Conservation (phyloP, 163 green algal species). For the Scenedesmus sp. region DNA sequence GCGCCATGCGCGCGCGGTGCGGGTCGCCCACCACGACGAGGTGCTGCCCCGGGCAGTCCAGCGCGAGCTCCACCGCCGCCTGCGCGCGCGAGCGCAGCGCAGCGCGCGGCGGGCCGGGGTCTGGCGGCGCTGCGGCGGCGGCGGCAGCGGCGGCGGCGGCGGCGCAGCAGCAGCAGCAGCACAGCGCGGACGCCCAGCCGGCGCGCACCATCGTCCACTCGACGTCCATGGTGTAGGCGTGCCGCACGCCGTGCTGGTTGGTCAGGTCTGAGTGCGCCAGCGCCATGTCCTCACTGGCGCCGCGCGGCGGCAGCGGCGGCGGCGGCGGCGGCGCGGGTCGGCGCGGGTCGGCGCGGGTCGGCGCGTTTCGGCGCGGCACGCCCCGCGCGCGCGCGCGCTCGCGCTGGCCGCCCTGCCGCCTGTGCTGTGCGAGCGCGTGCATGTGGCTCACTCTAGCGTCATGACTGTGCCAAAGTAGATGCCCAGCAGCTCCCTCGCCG, state of each 20-base stretch:
- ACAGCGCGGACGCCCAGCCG: background rate
- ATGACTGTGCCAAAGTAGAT: background rate
- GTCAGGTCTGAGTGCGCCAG: slow-evolving; percentile 1
- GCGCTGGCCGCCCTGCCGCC: too few species aligned
- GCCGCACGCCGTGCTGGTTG: background rate
- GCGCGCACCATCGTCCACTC: background rate
- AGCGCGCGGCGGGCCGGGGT: too few species aligned
- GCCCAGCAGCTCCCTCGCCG: background rate
- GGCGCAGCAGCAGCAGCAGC: background rate
- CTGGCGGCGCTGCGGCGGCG: too few species aligned
- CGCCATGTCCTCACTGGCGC: slow-evolving; percentile 14
- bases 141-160: too few species aligned
- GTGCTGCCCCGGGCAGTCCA: background rate
- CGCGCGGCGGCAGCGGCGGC: too few species aligned
- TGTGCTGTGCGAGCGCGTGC: too few species aligned
- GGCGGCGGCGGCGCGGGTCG: too few species aligned
- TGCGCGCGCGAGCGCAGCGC: too few species aligned
- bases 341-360: too few species aligned
- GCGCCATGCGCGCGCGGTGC: slow-evolving; percentile 5
- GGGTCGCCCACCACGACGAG: slow-evolving; percentile 1
- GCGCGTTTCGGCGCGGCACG: too few species aligned
- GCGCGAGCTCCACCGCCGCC: background rate
- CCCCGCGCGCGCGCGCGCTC: too few species aligned
- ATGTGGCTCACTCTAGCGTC: slow-evolving; percentile 1
- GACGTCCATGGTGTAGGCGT: slow-evolving; percentile 19